Base-by-base conservation (phyloP, 352 stramenopile genomes). In the Globisporangium recalcitrans region DNA sequence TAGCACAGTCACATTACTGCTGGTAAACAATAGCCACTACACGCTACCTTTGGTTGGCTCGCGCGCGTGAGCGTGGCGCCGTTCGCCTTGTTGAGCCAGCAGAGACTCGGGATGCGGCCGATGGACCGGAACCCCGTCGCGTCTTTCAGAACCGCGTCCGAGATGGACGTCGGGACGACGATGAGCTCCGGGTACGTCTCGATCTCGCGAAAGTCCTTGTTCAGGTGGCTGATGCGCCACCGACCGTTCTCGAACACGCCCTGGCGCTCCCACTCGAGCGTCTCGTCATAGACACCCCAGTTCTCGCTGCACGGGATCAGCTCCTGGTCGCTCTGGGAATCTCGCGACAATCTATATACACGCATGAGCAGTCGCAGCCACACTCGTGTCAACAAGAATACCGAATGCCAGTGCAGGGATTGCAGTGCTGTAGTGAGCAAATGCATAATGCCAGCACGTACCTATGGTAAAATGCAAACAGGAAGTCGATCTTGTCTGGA, bases 171-270 rank as follows among this genome's bases (percentile, higher is more conserved):
- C 6, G 97, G 97, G 21, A 98, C 95, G n/a, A 98, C 84, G 36
- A 99, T 67, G 6, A 97, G 78, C 21, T 88, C 85, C 0, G 97
- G 96, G 70, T 99, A 99, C 27, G 91, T 97, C 26, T 92, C 76
- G 61, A 95, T 98, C 54, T 95, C 66, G 2, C 62, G 56, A 61
- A 96, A 97, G 60, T 72, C 78, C 36, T 83, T 66, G 57, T 94
- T 94, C 34, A 85, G 67, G 55, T 60, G 70, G 0, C 79, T 77
- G 19, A 90, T 67, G 32, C 85, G 70, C 85, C 85, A 94, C 40
- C 82, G 80, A 29, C 66, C 70, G 53, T 75, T 86, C 24, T 88
- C 77, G 22, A 90, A 76, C 13, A 90, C 78, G n/a, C 85, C 81
- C 46, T 90, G 75, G 9, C 85, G 81, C 53, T 85, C 58, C 81